Evolutionary conservation across 331 rosid species (phyloP).

Genomic region (Erythrophleum ivorense): DNA sequence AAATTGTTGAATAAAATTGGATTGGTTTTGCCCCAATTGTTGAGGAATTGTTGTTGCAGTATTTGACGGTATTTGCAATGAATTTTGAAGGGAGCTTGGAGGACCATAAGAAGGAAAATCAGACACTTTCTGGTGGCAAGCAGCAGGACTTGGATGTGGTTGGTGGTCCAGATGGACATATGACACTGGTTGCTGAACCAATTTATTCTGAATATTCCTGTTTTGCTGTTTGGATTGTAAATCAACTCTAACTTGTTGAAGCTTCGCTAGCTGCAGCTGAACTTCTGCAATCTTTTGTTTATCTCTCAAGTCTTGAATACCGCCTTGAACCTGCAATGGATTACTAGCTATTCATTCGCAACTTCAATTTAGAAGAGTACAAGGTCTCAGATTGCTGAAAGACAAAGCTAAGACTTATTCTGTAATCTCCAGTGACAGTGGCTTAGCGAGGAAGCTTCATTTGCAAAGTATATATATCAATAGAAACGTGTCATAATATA

Average conservation of each 20-base stretch:
- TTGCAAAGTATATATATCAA: background rate
- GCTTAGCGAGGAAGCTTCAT: background rate
- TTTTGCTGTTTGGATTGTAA: background rate
- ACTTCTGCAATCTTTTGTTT: conserved; percentile 19
- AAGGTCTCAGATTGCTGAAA: background rate
- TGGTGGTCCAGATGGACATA: background rate
- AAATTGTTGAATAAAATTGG: background rate
- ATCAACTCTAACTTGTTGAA: conserved; percentile 13
- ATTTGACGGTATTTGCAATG: background rate
- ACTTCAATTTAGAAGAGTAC: background rate
- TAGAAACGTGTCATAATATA: background rate
- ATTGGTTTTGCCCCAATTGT: background rate
- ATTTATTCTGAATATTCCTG: conserved; percentile 26
- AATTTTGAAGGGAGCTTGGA: background rate
- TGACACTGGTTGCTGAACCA: conserved; percentile 12
- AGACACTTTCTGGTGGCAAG: background rate
- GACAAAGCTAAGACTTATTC: background rate
- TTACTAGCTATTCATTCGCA: background rate
- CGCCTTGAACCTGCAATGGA: conserved; percentile 18
- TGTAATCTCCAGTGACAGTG: background rate
- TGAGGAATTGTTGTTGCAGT: background rate
- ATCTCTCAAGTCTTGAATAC: conserved; percentile 26
- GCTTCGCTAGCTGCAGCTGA: conserved; percentile 22
- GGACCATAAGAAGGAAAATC: background rate
- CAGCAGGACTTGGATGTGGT: conserved; percentile 4